A percentile compares a stretch with the other conserved stretches of the same genome.
These are phyloP conservation scores for Naganishia albida DNA, from an alignment of 1,284 basidiomycete genomes.

Conservation along the genomic window DNA sequence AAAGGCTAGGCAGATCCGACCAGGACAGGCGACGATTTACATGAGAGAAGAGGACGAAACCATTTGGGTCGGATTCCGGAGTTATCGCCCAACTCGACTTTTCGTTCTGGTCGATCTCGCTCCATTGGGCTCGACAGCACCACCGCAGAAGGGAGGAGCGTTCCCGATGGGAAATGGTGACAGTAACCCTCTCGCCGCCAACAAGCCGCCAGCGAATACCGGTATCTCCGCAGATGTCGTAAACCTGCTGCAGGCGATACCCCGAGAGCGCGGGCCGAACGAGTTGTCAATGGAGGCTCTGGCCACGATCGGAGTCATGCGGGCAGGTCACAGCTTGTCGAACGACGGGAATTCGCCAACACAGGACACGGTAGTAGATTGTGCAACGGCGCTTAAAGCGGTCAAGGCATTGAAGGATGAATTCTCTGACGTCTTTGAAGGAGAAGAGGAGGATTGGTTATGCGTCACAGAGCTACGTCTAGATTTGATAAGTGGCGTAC, in stretches of 20 bases:
- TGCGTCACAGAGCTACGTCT: constrained; percentile 21
- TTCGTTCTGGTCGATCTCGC: not conserved
- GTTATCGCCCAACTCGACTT: constrained; percentile 19
- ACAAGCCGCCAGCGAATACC: not conserved
- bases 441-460: constrained; percentile 29
- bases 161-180: not conserved
- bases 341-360: not conserved
- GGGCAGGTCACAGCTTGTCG: not conserved
- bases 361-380: not conserved
- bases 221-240: constrained; percentile 4
- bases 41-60: constrained; percentile 28
- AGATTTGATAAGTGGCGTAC: constrained; percentile 8
- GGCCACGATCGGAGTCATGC: constrained; percentile 9
- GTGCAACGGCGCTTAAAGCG: not conserved
- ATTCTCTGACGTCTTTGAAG: not conserved
- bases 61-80: constrained; percentile 30
- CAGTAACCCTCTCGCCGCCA: not conserved
- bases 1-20: constrained; percentile 13
- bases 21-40: constrained; percentile 28
- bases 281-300: not conserved
- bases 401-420: not conserved
- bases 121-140: not conserved
- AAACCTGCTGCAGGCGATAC: not conserved
- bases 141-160: not conserved
- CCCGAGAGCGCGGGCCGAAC: not conserved